A percentile compares a stretch with the other conserved stretches of the same genome.
Evolutionary conservation across 2,329 filamentous ascomycete genomes (phyloP).

Genomic region (Verticillium zaregamsianum): DNA sequence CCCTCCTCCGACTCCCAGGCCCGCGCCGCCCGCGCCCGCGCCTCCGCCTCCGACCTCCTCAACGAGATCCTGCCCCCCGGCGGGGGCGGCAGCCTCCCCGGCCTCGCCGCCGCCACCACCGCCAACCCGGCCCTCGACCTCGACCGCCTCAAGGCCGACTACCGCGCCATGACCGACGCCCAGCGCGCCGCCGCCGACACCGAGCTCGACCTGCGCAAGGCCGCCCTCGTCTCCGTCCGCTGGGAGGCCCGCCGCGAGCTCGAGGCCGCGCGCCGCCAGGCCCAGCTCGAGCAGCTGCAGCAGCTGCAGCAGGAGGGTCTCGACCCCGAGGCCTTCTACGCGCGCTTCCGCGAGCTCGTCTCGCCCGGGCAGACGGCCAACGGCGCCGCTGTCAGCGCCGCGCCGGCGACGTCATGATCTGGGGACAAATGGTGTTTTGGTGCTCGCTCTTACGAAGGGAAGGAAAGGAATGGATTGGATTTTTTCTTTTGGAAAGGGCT

Average conservation of each 20-base stretch:
- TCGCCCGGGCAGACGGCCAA: not conserved
- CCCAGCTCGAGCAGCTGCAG: slow-evolving; percentile 1
- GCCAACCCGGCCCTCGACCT: slow-evolving; percentile 1
- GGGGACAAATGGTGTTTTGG: not conserved
- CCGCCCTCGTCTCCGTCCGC: slow-evolving; percentile 1
- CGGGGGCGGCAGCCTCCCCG: not conserved
- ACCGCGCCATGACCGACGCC: slow-evolving; percentile 5
- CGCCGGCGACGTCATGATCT: not conserved
- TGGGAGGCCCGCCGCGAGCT: slow-evolving; percentile 4
- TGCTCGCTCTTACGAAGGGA: not conserved
- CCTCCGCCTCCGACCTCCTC: not conserved
- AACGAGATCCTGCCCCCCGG: slow-evolving; percentile 1
- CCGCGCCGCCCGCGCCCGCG: not conserved
- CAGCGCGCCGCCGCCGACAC: slow-evolving; percentile 1
- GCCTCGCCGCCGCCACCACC: not conserved
- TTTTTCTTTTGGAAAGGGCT: not conserved
- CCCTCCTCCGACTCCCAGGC: not conserved
- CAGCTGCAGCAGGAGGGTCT: slow-evolving; percentile 3
- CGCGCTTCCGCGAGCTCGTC: slow-evolving; percentile 1
- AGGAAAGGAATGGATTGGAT: not conserved
- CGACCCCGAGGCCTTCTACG: slow-evolving; percentile 1
- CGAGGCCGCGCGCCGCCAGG: not conserved
- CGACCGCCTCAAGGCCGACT: slow-evolving; percentile 4
- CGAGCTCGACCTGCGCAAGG: slow-evolving; percentile 4
- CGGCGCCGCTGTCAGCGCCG: not conserved